Evolutionary conservation across 495 filamentous ascomycete genomes (phyloP).

Genomic region (Echria macrotheca): DNA sequence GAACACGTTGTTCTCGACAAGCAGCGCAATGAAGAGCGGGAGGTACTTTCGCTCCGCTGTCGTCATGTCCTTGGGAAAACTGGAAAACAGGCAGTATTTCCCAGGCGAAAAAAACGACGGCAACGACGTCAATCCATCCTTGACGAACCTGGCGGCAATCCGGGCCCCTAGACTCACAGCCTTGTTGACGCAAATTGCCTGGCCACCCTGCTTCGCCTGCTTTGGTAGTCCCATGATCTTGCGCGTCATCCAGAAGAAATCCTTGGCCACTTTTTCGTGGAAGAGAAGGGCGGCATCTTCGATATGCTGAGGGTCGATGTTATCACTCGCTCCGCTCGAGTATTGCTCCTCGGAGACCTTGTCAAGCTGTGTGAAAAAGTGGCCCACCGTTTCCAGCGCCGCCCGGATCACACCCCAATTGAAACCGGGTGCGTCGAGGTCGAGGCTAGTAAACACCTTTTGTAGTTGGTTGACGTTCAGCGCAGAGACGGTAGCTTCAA

Average conservation of each 20-base stretch:
- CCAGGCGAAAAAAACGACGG: conserved; percentile 35
- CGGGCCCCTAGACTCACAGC: conserved; percentile 32
- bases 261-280: conserved; percentile 33
- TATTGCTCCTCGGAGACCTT: conserved; percentile 30
- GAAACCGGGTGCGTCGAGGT: conserved; percentile 30
- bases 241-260: conserved; percentile 40
- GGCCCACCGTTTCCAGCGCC: conserved; percentile 34
- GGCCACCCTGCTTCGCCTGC: conserved; percentile 21
- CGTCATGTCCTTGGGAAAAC: conserved; percentile 24
- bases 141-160: conserved; percentile 36
- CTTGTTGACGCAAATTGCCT: conserved; percentile 33
- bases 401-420: conserved; percentile 40
- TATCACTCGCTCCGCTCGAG: conserved; percentile 22
- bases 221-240: conserved; percentile 22
- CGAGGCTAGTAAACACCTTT: conserved; percentile 39
- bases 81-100: conserved; percentile 34
- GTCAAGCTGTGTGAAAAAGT: conserved; percentile 34
- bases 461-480: conserved; percentile 40
- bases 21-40: conserved; percentile 35
- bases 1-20: conserved; percentile 35
- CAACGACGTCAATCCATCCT: conserved; percentile 34
- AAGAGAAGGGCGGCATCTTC: conserved; percentile 42
- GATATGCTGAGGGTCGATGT: conserved; percentile 27
- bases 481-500: conserved; percentile 32
- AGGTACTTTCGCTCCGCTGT: conserved; percentile 30